A percentile compares a stretch with the other conserved stretches of the same genome.
These are phyloP conservation scores for Coemansia sp. DNA, from an alignment of 192 early-diverging fungal genomes.

Conservation along the genomic window DNA sequence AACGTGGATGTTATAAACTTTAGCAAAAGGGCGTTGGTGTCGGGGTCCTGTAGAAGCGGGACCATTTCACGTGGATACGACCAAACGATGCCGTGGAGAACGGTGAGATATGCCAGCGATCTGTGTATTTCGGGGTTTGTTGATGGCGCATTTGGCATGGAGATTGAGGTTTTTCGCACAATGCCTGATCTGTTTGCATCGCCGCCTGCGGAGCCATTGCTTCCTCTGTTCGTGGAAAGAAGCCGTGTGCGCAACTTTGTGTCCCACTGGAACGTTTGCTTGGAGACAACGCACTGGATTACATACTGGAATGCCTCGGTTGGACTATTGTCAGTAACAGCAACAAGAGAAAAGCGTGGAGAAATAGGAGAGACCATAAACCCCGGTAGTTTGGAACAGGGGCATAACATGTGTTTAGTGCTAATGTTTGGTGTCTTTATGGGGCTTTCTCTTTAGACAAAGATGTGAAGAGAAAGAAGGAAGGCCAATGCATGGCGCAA, in stretches of 20 bases:
- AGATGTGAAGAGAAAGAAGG: no score
- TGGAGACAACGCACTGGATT: constrained; percentile 27
- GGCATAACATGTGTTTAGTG: not conserved
- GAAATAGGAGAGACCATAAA: not conserved
- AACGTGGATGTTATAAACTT: constrained; percentile 27
- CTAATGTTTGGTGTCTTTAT: not conserved
- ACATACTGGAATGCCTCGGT: constrained; percentile 38
- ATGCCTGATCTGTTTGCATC: not conserved
- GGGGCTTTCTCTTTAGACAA: not conserved
- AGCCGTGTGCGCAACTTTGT: constrained; percentile 37
- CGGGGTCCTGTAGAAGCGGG: constrained; percentile 28
- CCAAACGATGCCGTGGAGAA: constrained; percentile 46
- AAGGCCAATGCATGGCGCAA: no score
- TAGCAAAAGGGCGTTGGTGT: constrained; percentile 18
- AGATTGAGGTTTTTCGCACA: not conserved
- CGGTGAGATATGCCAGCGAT: constrained; percentile 39
- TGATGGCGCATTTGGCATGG: not conserved
- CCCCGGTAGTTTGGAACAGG: not conserved
- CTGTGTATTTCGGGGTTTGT: constrained; percentile 18
- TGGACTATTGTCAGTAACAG: constrained; percentile 15
- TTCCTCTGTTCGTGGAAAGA: constrained; percentile 8
- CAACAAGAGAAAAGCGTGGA: not conserved
- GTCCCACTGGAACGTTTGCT: constrained; percentile 15
- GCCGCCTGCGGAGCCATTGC: constrained; percentile 4
- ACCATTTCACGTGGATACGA: constrained; percentile 46